These are phyloP conservation scores for Penicillium pancosmium DNA, from an alignment of 495 filamentous ascomycete genomes.

Conservation along the genomic window DNA sequence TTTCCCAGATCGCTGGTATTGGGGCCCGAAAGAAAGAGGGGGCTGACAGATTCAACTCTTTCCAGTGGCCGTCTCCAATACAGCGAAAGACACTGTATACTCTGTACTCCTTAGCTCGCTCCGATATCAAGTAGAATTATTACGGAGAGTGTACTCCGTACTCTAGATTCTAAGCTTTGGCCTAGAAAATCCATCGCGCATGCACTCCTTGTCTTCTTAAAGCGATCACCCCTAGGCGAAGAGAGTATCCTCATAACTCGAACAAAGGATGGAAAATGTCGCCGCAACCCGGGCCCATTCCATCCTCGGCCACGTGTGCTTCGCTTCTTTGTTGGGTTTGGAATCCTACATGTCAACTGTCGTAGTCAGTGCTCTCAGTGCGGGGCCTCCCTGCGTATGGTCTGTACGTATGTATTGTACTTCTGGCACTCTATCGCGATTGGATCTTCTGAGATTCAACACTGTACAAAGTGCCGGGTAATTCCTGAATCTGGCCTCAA, in stretches of 20 bases:
- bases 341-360: not conserved
- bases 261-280: not conserved
- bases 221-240: not conserved
- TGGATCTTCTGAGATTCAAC: not conserved
- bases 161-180: no score
- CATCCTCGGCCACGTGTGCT: conserved; percentile 21
- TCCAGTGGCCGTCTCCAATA: not conserved
- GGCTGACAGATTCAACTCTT: not conserved
- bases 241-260: not conserved
- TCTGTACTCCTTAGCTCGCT: no score
- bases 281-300: conserved; percentile 7
- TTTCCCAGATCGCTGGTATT: not conserved
- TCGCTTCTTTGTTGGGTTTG: conserved; percentile 7
- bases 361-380: not conserved
- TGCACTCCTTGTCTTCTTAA: no score
- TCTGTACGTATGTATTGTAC: not conserved
- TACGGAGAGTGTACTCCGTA: not conserved
- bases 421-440: not conserved
- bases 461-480: not conserved
- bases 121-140: no score
- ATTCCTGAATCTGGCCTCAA: not conserved
- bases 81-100: not conserved
- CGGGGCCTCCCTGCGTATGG: not conserved
- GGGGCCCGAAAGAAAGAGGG: not conserved
- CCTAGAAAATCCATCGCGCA: no score